Conservation (phyloP, 495 filamentous ascomycete genomes). For the Aspergillus nidulans region DNA sequence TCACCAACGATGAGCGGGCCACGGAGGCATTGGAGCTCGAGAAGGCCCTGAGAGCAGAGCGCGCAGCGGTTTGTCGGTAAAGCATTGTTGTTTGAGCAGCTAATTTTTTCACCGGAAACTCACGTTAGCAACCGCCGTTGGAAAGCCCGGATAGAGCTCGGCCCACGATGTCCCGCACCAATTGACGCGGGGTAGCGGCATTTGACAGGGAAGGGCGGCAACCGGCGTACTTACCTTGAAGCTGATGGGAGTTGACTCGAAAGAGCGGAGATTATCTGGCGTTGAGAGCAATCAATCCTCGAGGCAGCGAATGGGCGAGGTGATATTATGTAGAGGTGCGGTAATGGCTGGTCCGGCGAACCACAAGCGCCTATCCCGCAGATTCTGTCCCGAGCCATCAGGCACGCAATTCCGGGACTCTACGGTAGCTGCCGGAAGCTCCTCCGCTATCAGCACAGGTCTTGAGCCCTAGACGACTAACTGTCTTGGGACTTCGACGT, state of each 20-base stretch:
- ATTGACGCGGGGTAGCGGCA: conserved; percentile 29
- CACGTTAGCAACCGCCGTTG: conserved; percentile 27
- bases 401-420: not conserved
- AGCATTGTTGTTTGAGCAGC: conserved; percentile 42
- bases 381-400: conserved; percentile 21
- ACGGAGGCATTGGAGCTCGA: conserved; percentile 47
- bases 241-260: conserved; percentile 31
- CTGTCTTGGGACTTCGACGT: conserved; percentile 13
- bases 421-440: conserved; percentile 9
- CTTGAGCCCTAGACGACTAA: conserved; percentile 10
- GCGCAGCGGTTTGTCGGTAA: conserved; percentile 43
- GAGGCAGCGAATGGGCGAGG: conserved; percentile 37
- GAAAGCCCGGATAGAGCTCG: conserved; percentile 33
- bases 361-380: conserved; percentile 31
- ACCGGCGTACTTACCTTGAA: conserved; percentile 33
- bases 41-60: conserved; percentile 44
- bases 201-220: conserved; percentile 26
- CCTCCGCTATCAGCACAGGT: conserved; percentile 4
- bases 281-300: conserved; percentile 31
- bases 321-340: conserved; percentile 41
- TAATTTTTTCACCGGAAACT: conserved; percentile 31
- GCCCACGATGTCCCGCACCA: conserved; percentile 26
- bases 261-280: conserved; percentile 25
- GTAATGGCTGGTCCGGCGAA: conserved; percentile 26
- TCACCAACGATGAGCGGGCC: conserved; percentile 34